These are phyloP conservation scores for Boletales sp. DNA, from an alignment of 768 basidiomycete genomes.

Conservation along the genomic window DNA sequence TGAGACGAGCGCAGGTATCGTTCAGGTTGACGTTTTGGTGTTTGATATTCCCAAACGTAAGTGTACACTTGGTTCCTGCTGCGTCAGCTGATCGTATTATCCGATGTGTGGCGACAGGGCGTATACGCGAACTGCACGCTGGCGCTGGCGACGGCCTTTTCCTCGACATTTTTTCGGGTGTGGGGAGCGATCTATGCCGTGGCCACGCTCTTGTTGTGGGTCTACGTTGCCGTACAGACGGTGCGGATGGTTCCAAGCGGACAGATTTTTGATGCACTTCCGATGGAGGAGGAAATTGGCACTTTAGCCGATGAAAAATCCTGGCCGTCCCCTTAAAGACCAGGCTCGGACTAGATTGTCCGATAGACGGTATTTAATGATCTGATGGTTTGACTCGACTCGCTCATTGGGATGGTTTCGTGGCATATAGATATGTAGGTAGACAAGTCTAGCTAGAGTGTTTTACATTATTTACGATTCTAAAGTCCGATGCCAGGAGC, in stretches of 20 bases:
- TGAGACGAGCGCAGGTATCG: constrained; percentile 39
- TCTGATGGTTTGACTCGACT: too few relatives aligned
- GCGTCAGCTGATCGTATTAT: not conserved
- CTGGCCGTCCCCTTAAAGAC: not conserved
- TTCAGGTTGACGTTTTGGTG: constrained; percentile 66
- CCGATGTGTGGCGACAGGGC: constrained; percentile 33
- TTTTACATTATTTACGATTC: too few relatives aligned
- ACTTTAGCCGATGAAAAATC: constrained; percentile 1
- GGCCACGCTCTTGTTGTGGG: constrained; percentile 51
- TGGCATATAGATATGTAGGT: too few relatives aligned
- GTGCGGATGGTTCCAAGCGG: constrained; percentile 31
- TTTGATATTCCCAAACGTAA: constrained; percentile 66
- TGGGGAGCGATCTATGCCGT: constrained; percentile 55
- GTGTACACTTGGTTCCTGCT: constrained; percentile 11
- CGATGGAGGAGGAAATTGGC: constrained; percentile 32
- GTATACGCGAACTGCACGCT: constrained; percentile 68
- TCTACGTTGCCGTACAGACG: constrained; percentile 44
- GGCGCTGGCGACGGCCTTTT: constrained; percentile 44
- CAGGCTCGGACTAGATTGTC: not conserved
- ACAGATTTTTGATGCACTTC: constrained; percentile 42
- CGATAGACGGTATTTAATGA: too few relatives aligned
- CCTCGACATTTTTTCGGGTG: constrained; percentile 53
- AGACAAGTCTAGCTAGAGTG: too few relatives aligned
- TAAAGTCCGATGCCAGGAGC: too few relatives aligned
- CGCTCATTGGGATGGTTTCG: too few relatives aligned